These are phyloP conservation scores for Orbilia brochopaga DNA, from an alignment of 2,329 filamentous ascomycete genomes.

Conservation along the genomic window DNA sequence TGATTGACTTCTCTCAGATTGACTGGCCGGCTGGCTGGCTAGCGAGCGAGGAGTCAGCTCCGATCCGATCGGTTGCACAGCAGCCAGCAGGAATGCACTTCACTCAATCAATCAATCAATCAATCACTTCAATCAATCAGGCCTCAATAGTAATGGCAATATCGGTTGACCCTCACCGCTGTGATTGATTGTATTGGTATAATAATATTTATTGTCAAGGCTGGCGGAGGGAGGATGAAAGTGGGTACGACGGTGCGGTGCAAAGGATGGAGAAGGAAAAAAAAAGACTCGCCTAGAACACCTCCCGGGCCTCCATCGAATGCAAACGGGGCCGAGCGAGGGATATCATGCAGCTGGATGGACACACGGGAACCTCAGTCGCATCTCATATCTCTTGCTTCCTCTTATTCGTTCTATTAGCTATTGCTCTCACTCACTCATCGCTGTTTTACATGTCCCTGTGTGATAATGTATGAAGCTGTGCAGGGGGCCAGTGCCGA, in stretches of 20 bases:
- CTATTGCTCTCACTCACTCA: too few species aligned
- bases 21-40: neutral
- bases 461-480: conserved; percentile 1
- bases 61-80: neutral
- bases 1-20: too few species aligned
- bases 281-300: conserved; percentile 50
- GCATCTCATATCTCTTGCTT: too few species aligned
- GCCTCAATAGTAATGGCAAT: too few species aligned
- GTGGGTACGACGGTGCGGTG: too few species aligned
- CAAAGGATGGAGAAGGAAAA: neutral
- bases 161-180: too few species aligned
- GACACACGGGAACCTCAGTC: neutral
- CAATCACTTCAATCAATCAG: too few species aligned
- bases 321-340: neutral
- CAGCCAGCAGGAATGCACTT: neutral
- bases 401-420: neutral
- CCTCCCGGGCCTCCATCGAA: conserved; percentile 1
- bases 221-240: too few species aligned
- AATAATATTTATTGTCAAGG: too few species aligned
- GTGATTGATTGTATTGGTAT: too few species aligned
- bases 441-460: neutral
- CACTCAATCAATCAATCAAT: too few species aligned
- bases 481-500: neutral
- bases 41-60: neutral
- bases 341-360: neutral